Percentiles rank a stretch among this genome's conserved stretches.
These are phyloP conservation scores for Phytopythium ostracodes DNA, from an alignment of 352 stramenopile species.

Conservation along the genomic window DNA sequence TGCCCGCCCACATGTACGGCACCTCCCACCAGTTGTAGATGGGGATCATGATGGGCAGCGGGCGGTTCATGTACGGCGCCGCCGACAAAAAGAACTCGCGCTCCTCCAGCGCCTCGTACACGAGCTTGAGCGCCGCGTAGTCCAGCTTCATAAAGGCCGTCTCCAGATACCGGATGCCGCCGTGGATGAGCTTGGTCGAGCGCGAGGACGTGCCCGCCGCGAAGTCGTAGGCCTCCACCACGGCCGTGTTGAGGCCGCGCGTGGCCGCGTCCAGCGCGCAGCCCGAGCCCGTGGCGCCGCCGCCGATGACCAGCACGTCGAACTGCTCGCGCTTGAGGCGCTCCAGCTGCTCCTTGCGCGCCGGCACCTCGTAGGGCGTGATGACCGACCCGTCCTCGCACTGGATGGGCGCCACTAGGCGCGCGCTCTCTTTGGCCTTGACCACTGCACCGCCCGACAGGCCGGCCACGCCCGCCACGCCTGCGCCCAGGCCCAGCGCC, in stretches of 20 bases:
- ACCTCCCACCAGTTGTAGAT: constrained; percentile 95
- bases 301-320: constrained; percentile 93
- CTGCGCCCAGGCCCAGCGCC: constrained; percentile 44
- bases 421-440: constrained; percentile 62
- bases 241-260: constrained; percentile 89
- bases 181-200: constrained; percentile 96
- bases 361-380: constrained; percentile 78
- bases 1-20: constrained; percentile 92
- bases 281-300: constrained; percentile 90
- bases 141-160: constrained; percentile 93
- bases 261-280: constrained; percentile 89
- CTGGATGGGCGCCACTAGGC: constrained; percentile 67
- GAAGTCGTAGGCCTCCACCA: constrained; percentile 93
- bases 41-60: constrained; percentile 95
- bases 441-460: constrained; percentile 62
- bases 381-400: constrained; percentile 85
- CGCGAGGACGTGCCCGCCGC: constrained; percentile 89
- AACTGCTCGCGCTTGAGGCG: constrained; percentile 89
- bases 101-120: constrained; percentile 92
- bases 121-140: constrained; percentile 86
- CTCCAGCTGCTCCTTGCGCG: constrained; percentile 60
- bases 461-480: constrained; percentile 37
- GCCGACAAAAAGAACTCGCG: constrained; percentile 90
- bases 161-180: constrained; percentile 94
- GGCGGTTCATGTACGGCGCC: constrained; percentile 93